Evolutionary conservation across 805 yeast genomes (phyloP), one percentile per base, ranked within the genome.

Genomic region (Pichia membranifaciens): DNA sequence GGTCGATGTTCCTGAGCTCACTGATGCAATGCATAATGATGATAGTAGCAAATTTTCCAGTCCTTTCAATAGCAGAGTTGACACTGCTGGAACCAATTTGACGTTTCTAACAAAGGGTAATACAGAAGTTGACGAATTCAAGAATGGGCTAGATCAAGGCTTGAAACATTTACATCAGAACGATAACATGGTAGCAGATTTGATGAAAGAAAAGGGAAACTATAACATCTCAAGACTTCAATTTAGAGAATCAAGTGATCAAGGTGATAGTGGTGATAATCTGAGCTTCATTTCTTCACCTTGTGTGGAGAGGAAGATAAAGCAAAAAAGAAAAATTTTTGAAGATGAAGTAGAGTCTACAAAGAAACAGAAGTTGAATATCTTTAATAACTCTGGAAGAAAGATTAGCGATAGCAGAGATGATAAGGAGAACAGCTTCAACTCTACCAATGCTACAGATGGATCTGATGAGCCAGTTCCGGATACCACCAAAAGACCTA

Each of bases 231-330:
- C 43, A 23, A 9, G n/a, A 20, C 31, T 36, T 15, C 43, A 44
- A 17, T 6, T 45, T 12, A 37, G 34, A 28, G 38, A 41, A 15
- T 43, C 37, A 12, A 44, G 47, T 41, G 49, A 46, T 13, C n/a
- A 18, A 18, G 40, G 28, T 13, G 40, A 32, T 16, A 40, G 25
- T 28, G 44, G 41, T 17, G 40, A 29, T 3, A 36, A 28, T 18
- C 17, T 35, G 15, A 43, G 46, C 32, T 37, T 49, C 21, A 12
- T 35, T 6, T 50, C 53, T 13, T 45, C 50, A 7, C 53, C 54
- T 6, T 51, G 53, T 39, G 44, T 43, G 18, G 47, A 44, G 8
- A 25, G 43, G 17, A 46, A 49, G 31, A 16, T 43, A 1, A 43
- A 47, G 15, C 35, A 32, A 17, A 46, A 43, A n/a, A 43, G 38